phyloP scores from a whole-genome alignment of 345 rosid genomes.

The Citrus australasica region DNA sequence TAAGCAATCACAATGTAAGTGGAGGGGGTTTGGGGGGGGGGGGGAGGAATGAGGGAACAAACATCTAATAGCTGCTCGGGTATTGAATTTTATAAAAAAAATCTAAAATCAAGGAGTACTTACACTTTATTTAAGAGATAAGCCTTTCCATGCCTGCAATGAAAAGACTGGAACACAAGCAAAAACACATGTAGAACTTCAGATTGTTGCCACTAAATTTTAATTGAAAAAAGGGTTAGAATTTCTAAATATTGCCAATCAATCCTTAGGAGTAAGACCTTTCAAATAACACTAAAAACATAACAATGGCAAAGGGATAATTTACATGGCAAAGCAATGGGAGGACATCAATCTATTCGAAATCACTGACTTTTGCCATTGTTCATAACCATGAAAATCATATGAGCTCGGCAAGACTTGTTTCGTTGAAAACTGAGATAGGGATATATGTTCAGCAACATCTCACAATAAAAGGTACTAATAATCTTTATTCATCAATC shows the following conservation, averaged over 20 bases:
- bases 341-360: neutral
- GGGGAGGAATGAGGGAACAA: no score
- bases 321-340: neutral
- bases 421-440: neutral
- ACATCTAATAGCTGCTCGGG: neutral
- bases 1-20: neutral
- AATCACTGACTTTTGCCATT: neutral
- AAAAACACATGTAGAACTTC: conserved; percentile 16
- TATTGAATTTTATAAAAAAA: neutral
- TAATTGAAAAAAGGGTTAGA: neutral
- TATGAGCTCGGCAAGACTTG: neutral
- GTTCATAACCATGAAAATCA: neutral
- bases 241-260: neutral
- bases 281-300: neutral
- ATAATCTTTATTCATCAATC: neutral
- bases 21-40: neutral
- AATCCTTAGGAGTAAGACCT: neutral
- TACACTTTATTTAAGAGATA: conserved; percentile 75
- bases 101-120: conserved; percentile 29
- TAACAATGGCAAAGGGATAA: neutral
- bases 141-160: conserved; percentile 71
- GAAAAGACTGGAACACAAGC: conserved; percentile 59
- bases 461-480: neutral
- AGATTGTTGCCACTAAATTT: neutral
- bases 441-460: neutral